A percentile compares a stretch with the other conserved stretches of the same genome.
Conservation (phyloP, 768 basidiomycete species). For the Calocera viscosa region DNA sequence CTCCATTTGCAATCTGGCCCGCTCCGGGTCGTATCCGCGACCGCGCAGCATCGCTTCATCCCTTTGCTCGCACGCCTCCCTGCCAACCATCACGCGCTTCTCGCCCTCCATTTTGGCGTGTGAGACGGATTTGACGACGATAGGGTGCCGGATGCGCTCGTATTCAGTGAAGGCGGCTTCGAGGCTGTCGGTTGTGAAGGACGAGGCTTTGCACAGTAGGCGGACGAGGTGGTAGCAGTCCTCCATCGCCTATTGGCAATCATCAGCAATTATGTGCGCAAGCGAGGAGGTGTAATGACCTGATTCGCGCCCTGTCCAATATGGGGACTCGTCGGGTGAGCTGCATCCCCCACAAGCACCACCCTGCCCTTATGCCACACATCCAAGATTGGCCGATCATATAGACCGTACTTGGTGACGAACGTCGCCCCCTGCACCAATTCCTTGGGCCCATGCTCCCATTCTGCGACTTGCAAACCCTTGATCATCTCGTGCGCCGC, state of each 20-base stretch:
- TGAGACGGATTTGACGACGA: slow-evolving; percentile 28
- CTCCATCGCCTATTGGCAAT: slow-evolving; percentile 21
- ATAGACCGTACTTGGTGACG: slow-evolving; percentile 33
- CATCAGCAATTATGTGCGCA: not conserved
- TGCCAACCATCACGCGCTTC: slow-evolving; percentile 26
- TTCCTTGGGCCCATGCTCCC: slow-evolving; percentile 19
- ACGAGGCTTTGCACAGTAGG: slow-evolving; percentile 27
- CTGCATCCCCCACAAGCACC: slow-evolving; percentile 36
- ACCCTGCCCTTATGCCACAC: slow-evolving; percentile 35
- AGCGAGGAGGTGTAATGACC: slow-evolving; percentile 19
- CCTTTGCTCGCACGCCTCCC: slow-evolving; percentile 24
- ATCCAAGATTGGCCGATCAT: slow-evolving; percentile 34
- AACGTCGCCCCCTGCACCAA: slow-evolving; percentile 20
- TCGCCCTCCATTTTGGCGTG: slow-evolving; percentile 30
- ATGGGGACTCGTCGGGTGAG: slow-evolving; percentile 38
- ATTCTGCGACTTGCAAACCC: slow-evolving; percentile 17
- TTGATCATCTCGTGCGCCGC: slow-evolving; percentile 21
- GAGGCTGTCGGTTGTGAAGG: slow-evolving; percentile 23
- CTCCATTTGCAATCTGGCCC: not conserved
- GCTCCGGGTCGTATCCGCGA: not conserved
- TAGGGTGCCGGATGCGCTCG: slow-evolving; percentile 28
- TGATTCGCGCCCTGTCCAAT: slow-evolving; percentile 39
- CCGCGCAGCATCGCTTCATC: slow-evolving; percentile 22
- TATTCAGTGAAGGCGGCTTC: slow-evolving; percentile 27
- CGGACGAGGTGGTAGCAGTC: slow-evolving; percentile 30